Evolutionary conservation across 179 eudicot genomes (phyloP).

Genomic region (Corrigiola litoralis): DNA sequence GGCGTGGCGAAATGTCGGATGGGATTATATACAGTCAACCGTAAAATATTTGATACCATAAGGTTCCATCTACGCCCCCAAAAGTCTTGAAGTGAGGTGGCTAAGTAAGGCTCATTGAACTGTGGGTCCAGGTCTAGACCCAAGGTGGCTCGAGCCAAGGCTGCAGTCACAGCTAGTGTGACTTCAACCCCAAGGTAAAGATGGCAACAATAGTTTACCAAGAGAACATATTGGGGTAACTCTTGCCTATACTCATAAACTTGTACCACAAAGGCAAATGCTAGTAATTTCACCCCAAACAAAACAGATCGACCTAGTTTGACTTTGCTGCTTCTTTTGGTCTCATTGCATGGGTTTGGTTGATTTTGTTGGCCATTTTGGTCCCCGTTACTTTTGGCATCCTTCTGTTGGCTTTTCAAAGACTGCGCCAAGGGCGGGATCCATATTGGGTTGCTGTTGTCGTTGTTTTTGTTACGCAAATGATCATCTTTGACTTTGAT

Average conservation of each 20-base stretch:
- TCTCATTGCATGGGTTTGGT: not conserved
- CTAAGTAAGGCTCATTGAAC: slow-evolving; percentile 50
- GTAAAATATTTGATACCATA: slow-evolving; percentile 43
- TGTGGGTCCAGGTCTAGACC: slow-evolving; percentile 49
- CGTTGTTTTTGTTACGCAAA: too few species aligned
- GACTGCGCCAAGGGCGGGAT: too few species aligned
- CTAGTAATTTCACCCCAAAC: slow-evolving; percentile 7
- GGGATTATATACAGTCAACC: slow-evolving; percentile 43
- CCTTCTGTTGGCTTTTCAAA: not conserved
- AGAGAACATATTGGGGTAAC: slow-evolving; percentile 6
- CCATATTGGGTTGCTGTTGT: too few species aligned
- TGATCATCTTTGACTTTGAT: slow-evolving; percentile 23
- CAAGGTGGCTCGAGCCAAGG: slow-evolving; percentile 12
- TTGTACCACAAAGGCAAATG: slow-evolving; percentile 14
- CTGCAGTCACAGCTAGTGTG: slow-evolving; percentile 1
- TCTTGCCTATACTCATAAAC: slow-evolving; percentile 14
- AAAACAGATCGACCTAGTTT: not conserved
- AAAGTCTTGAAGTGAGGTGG: slow-evolving; percentile 62
- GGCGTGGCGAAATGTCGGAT: slow-evolving; percentile 17
- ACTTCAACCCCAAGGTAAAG: slow-evolving; percentile 25
- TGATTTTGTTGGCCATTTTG: too few species aligned
- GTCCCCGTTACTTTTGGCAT: not conserved
- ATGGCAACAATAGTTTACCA: slow-evolving; percentile 11
- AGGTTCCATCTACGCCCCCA: slow-evolving; percentile 78
- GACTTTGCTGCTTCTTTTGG: not conserved